Evolutionary conservation across 192 early-diverging fungal genomes (phyloP), one percentile per base, ranked within the genome.

Genomic region (Chytriomyces confervae): DNA sequence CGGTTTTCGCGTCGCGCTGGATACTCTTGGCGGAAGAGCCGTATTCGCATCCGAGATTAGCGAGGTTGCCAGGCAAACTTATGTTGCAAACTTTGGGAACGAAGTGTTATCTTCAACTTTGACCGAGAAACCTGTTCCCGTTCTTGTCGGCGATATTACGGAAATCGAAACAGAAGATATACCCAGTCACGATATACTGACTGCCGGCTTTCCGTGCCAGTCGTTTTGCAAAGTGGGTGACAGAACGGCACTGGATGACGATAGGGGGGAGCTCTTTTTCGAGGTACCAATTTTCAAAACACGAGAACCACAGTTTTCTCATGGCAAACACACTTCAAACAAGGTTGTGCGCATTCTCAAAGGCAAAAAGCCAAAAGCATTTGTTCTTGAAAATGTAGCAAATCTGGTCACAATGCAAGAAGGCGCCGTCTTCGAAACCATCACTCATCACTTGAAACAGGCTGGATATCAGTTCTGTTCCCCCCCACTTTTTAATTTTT

Each of bases 141-240:
- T 72, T 50, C 48, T 72, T 20, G 69, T 72, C 18, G 69, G 69
- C 7, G 69, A 72, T 43, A 72, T 72, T 6, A 72, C 69, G 8
- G 69, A 50, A 27, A 53, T 72, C 13, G 69, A 72, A 27, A 61
- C 69, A 1, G 4, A 36, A 27, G 50, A 72, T 72, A 60, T 72
- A 20, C 69, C 69, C 16, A 51, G 51, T 13, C 69, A 72, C 44
- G 51, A 50, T 60, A 53, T 72, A 11, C 57, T 72, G 50, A 72
- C 69, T 20, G 69, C 69, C 5, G 69, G 69, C 16, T 72, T 72
- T 60, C 69, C 69, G 47, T 72, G 69, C n/a, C 69, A 72, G 36
- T 36, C 23, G 8, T 72, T 72, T 24, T 72, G 69, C 36, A 72
- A 72, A 27, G 69, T 72, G 29, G 69, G 69, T 3, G 57, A 61